These are phyloP conservation scores for Saccharomycopsis synnaedendra DNA, from an alignment of 805 yeast species.

Conservation along the genomic window DNA sequence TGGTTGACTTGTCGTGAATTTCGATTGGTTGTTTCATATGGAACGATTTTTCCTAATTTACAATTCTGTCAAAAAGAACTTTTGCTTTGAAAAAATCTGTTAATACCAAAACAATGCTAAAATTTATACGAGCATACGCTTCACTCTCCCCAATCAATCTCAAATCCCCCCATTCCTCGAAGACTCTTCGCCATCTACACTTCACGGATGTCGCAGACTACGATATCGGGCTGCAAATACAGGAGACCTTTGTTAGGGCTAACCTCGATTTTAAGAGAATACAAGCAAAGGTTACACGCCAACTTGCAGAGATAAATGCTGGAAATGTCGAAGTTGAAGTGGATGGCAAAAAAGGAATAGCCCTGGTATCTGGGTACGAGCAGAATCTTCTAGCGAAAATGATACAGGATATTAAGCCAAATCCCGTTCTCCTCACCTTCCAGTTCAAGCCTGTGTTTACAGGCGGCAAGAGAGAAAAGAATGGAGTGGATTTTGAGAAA, in stretches of 20 bases:
- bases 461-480: constrained; percentile 76
- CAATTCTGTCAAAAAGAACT: too few relatives aligned
- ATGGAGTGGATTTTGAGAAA: constrained; percentile 19
- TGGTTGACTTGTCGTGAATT: too few relatives aligned
- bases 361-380: constrained; percentile 36
- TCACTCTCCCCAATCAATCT: too few relatives aligned
- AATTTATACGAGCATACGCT: too few relatives aligned
- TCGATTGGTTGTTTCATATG: too few relatives aligned
- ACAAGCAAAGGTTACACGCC: constrained; percentile 34
- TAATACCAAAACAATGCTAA: too few relatives aligned
- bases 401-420: constrained; percentile 34
- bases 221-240: constrained; percentile 41
- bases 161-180: neutral
- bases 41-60: too few relatives aligned
- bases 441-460: constrained; percentile 84
- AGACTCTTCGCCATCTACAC: constrained; percentile 13
- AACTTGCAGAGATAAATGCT: constrained; percentile 26
- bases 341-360: constrained; percentile 20
- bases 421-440: constrained; percentile 66
- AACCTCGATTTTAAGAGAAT: constrained; percentile 46
- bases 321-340: constrained; percentile 1
- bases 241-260: constrained; percentile 43
- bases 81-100: too few relatives aligned
- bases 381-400: constrained; percentile 32
- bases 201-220: constrained; percentile 23